Evolutionary conservation across 148 eudicot species (phyloP).

Genomic region (Heliosperma pusillum): DNA sequence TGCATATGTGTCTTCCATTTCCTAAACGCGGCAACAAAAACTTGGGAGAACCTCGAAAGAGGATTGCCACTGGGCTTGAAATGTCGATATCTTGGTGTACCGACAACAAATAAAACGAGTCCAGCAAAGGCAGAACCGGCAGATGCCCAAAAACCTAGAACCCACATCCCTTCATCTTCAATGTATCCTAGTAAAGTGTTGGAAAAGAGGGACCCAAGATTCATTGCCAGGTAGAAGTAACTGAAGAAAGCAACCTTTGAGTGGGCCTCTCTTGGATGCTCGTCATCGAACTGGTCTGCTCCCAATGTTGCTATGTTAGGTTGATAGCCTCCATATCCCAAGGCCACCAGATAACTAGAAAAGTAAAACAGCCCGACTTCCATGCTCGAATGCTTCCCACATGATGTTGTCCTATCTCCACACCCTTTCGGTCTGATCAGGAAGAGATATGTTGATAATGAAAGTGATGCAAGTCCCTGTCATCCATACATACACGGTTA

Average conservation of each 20-base stretch:
- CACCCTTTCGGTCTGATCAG: conserved; percentile 73
- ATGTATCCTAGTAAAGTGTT: conserved; percentile 70
- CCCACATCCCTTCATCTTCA: conserved; percentile 85
- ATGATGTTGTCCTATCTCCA: conserved; percentile 44
- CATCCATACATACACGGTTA: conserved; percentile 8
- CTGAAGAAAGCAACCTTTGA: conserved; percentile 90
- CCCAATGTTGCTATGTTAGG: conserved; percentile 89
- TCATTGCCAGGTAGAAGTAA: conserved; percentile 81
- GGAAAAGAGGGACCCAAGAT: conserved; percentile 76
- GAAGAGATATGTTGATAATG: conserved; percentile 56
- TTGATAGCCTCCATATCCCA: conserved; percentile 91
- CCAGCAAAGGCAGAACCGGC: conserved; percentile 65
- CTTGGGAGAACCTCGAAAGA: conserved; percentile 69
- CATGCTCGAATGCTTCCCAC: conserved; percentile 60
- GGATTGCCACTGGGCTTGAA: conserved; percentile 86
- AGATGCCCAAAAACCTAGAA: conserved; percentile 82
- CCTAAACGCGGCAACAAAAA: conserved; percentile 61
- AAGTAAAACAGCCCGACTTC: conserved; percentile 66
- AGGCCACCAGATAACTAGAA: conserved; percentile 73
- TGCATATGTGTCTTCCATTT: conserved; percentile 47
- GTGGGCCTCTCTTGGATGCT: conserved; percentile 49
- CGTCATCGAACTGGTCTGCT: conserved; percentile 88
- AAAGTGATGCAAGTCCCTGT: conserved; percentile 65
- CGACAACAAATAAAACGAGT: conserved; percentile 57
- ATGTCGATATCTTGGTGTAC: conserved; percentile 68